These are phyloP conservation scores for Neoboletus magnificus DNA, from an alignment of 768 basidiomycete species.

Conservation along the genomic window DNA sequence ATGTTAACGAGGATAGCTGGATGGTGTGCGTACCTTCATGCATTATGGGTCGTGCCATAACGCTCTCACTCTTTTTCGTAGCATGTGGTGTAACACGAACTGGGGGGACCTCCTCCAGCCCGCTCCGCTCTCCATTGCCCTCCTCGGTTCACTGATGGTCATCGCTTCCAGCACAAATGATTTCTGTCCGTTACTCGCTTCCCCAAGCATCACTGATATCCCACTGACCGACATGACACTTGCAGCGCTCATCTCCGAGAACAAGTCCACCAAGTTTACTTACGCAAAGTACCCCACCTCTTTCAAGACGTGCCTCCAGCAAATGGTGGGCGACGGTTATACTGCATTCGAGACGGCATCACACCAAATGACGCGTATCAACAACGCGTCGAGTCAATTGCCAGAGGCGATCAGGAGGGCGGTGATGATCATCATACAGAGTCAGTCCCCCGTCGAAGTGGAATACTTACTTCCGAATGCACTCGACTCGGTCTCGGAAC, in stretches of 20 bases:
- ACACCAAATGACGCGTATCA: conserved; percentile 19
- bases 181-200: conserved; percentile 9
- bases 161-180: conserved; percentile 14
- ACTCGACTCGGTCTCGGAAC: conserved; percentile 18
- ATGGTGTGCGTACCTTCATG: conserved; percentile 13
- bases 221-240: not conserved
- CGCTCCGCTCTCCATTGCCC: conserved; percentile 17
- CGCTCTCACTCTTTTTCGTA: not conserved
- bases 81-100: conserved; percentile 20
- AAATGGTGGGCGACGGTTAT: conserved; percentile 23
- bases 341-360: conserved; percentile 20
- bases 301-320: conserved; percentile 21
- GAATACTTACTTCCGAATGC: conserved; percentile 16
- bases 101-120: conserved; percentile 21
- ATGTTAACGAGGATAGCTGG: conserved; percentile 21
- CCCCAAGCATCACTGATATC: not conserved
- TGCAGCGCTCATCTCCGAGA: conserved; percentile 10
- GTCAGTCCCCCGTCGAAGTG: conserved; percentile 6
- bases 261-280: conserved; percentile 4
- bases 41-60: not conserved
- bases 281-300: conserved; percentile 19
- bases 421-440: conserved; percentile 13
- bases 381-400: conserved; percentile 17
- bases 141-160: conserved; percentile 17
- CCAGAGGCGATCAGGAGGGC: conserved; percentile 17